These are phyloP conservation scores for Phellinidium pouzarii DNA, from an alignment of 1,284 basidiomycete genomes.

Conservation along the genomic window DNA sequence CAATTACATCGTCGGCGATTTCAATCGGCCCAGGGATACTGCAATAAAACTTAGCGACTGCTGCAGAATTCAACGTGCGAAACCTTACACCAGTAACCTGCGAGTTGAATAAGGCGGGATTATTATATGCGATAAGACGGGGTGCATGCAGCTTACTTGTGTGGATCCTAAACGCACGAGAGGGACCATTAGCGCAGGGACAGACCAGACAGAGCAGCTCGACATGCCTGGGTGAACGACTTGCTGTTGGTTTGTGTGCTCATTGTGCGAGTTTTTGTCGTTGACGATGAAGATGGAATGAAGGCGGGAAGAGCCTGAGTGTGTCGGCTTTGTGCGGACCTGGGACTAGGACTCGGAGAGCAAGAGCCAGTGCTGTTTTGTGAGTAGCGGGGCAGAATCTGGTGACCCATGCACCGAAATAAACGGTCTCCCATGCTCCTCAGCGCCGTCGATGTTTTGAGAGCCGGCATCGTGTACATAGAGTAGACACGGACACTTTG, in stretches of 20 bases:
- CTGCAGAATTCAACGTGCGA: not conserved
- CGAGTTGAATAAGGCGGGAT: constrained; percentile 3
- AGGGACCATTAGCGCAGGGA: constrained; percentile 3
- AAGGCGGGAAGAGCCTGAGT: not conserved
- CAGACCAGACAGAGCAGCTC: not conserved
- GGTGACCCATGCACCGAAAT: constrained; percentile 6
- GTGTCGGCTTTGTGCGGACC: not conserved
- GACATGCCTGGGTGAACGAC: constrained; percentile 32
- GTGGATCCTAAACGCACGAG: constrained; percentile 39
- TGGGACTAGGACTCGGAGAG: too few species aligned
- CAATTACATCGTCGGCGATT: constrained; percentile 65
- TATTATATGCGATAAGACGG: not conserved
- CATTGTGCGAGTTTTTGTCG: constrained; percentile 19
- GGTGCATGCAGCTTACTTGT: constrained; percentile 55
- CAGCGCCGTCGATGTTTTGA: not conserved
- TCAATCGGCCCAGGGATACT: constrained; percentile 84
- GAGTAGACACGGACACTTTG: not conserved
- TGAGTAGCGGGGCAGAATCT: not conserved
- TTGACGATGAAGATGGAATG: not conserved
- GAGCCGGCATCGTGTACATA: not conserved
- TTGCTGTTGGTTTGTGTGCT: constrained; percentile 17
- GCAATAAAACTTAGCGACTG: constrained; percentile 6
- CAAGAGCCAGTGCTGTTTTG: too few species aligned
- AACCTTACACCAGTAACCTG: constrained; percentile 61
- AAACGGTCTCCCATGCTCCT: not conserved